Base-by-base conservation (phyloP, 1,284 basidiomycete species). In the Phenoliferia sp. region DNA sequence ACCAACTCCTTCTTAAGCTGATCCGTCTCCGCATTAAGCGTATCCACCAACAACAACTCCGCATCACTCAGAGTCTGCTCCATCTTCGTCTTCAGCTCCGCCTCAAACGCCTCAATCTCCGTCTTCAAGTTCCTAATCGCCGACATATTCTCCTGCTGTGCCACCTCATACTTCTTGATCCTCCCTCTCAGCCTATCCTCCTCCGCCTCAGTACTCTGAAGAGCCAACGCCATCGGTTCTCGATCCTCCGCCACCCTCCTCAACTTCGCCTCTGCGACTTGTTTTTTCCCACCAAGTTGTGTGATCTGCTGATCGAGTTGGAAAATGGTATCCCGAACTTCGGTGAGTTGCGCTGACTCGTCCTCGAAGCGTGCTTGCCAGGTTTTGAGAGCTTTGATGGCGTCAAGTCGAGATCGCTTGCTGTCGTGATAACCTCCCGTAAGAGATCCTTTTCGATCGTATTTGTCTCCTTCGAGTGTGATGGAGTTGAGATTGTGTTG, bases 381-480 rank as follows among this genome's bases (percentile, higher is more conserved):
- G 7, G 82, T 84, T 72, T 87, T 86, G 56, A 94, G 87, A 56
- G 82, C 84, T 74, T 88, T 89, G 78, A 95, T 89, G 0, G 87
- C 88, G 75, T 98, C 94, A 54, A 99, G 87, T 15, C 95, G 87
- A 6, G 92, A 95, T 52, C 91, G 85, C 7, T 90, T 86, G 29
- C 93, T 84, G 79, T 99, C 95, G 79, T 98, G 92, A 80, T 90
- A 99, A 3, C 96, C 96, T 73, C 96, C 96, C 0, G 94, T 96
- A 50, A 99, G 81, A 0, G 94, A 88, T 74, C 96, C 96, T 78
- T 95, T 97, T 64, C 94, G 87, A 78, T 99, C 95, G 54, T 96
- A 94, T 76, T 94, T 94, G 83, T 99, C 96, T 63, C 96, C 96
- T 72, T 97, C 94, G 54, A 97, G 85, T 4, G 96, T 99, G 79